These are phyloP conservation scores for Kwoniella sp. DNA, from an alignment of 768 basidiomycete genomes.

Conservation along the genomic window DNA sequence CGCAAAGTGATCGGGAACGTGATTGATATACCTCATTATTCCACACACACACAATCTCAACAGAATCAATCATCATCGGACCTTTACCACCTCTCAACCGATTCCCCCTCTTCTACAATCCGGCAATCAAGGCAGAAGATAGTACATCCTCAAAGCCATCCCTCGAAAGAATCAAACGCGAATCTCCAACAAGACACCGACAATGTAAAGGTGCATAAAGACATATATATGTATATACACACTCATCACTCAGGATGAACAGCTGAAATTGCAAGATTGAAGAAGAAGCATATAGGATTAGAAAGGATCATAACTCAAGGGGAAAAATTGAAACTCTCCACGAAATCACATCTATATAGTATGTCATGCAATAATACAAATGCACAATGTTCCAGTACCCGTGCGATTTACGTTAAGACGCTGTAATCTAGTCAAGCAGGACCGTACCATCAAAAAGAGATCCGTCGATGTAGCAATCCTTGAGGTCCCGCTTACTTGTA, in stretches of 20 bases:
- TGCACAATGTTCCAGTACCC: neutral
- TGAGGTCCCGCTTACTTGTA: too few species aligned
- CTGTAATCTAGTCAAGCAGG: too few species aligned
- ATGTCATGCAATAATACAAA: neutral
- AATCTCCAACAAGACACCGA: neutral
- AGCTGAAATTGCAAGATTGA: neutral
- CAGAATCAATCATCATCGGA: too few species aligned
- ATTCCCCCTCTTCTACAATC: neutral
- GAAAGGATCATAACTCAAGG: too few species aligned
- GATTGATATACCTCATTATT: too few species aligned
- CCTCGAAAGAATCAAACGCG: slow-evolving; percentile 1
- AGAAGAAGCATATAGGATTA: neutral
- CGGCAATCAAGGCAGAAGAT: neutral
- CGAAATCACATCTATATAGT: neutral
- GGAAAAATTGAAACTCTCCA: neutral
- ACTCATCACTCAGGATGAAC: neutral
- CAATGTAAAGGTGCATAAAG: neutral
- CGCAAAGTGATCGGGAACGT: neutral
- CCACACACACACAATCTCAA: too few species aligned
- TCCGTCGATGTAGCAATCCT: too few species aligned
- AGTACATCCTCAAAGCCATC: neutral
- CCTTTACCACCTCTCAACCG: too few species aligned
- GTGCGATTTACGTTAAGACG: too few species aligned
- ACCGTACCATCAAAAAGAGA: too few species aligned
- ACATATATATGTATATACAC: neutral